A percentile compares a stretch with the other conserved stretches of the same genome.
Evolutionary conservation across 495 filamentous ascomycete species (phyloP).

Genomic region (Penicillium chermesinum): DNA sequence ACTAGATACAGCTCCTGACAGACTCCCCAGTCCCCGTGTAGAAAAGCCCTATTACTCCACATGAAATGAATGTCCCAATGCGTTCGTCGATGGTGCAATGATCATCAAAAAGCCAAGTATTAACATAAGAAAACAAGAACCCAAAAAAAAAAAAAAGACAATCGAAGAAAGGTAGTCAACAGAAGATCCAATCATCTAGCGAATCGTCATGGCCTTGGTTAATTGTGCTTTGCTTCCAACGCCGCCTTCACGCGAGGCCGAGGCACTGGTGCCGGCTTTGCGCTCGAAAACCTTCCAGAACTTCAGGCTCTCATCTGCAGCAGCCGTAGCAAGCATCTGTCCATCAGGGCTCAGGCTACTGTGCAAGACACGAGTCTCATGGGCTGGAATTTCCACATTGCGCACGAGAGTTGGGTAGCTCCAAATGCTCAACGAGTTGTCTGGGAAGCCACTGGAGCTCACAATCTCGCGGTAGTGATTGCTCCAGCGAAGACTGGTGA

Average conservation of each 20-base stretch:
- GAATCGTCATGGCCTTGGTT: conserved; percentile 96
- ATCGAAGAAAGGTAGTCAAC: neutral
- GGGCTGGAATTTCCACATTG: conserved; percentile 97
- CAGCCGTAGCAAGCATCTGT: conserved; percentile 93
- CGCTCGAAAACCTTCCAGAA: conserved; percentile 99
- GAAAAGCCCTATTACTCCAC: conserved; percentile 11
- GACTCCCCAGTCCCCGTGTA: no score
- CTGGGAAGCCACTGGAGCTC: conserved; percentile 94
- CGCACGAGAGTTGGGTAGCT: conserved; percentile 94
- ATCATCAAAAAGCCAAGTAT: conserved; percentile 21
- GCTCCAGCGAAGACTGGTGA: conserved; percentile 92
- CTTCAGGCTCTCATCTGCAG: conserved; percentile 94
- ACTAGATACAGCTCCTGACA: conserved; percentile 7
- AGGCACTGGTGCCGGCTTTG: conserved; percentile 67
- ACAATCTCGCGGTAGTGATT: conserved; percentile 97
- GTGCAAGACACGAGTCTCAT: conserved; percentile 94
- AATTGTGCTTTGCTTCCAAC: conserved; percentile 65
- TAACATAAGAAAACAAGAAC: conserved; percentile 13
- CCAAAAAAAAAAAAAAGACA: conserved; percentile 21
- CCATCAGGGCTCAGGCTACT: conserved; percentile 93
- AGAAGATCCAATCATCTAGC: conserved; percentile 48
- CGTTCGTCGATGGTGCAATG: conserved; percentile 22
- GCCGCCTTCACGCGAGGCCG: conserved; percentile 50
- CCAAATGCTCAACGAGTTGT: conserved; percentile 98
- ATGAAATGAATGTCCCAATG: conserved; percentile 15